Conservation (phyloP, 495 filamentous ascomycete genomes). For the Evernia prunastri region DNA sequence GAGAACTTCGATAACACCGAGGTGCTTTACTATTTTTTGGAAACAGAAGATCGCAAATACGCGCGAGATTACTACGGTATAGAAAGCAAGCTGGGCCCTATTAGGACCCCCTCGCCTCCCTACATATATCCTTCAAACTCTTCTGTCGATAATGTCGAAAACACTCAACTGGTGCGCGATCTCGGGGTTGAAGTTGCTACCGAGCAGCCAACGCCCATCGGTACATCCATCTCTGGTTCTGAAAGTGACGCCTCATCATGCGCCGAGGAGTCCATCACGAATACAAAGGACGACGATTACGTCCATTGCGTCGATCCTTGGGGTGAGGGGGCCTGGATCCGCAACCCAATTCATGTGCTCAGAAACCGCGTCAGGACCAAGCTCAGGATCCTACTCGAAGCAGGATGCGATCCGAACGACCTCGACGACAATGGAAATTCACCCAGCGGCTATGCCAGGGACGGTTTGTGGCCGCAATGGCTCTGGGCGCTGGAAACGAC, state of each 20-base stretch:
- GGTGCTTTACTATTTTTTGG: too few species aligned
- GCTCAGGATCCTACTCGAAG: background rate
- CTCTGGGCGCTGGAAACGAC: conserved; percentile 2
- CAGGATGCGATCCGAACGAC: background rate
- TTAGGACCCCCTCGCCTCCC: too few species aligned
- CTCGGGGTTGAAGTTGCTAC: background rate
- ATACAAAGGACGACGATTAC: background rate
- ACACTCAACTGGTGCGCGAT: background rate
- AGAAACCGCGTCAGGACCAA: background rate
- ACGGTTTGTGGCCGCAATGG: background rate
- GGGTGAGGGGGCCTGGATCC: background rate
- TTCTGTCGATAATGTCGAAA: background rate
- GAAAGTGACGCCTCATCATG: background rate
- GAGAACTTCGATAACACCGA: background rate
- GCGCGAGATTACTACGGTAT: too few species aligned
- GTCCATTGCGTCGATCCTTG: background rate
- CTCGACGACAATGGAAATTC: background rate
- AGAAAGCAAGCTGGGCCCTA: too few species aligned
- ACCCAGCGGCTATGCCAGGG: conserved; percentile 2
- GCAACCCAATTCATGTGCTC: background rate
- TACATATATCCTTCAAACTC: background rate
- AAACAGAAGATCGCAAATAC: too few species aligned
- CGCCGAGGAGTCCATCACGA: background rate
- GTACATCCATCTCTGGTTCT: background rate
- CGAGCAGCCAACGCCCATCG: background rate